Conservation (phyloP, 164 flowering plant genomes). For the Cinnamomum chago region DNA sequence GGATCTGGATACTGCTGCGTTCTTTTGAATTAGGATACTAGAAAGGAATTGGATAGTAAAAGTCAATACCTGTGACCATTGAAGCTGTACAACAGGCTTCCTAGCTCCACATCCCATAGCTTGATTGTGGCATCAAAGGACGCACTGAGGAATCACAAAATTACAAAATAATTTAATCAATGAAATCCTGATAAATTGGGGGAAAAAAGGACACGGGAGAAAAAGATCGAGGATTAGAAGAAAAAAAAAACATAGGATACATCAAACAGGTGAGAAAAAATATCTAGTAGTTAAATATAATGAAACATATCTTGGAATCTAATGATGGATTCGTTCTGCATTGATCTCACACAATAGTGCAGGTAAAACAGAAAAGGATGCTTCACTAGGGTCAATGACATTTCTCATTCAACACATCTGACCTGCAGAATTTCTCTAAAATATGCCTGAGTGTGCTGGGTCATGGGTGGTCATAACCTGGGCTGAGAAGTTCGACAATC, state of each 20-base stretch:
- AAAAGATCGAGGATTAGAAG: neutral
- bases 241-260: neutral
- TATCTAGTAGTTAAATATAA: too few relatives aligned
- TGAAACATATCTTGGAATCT: too few relatives aligned
- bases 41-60: neutral
- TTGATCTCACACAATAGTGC: too few relatives aligned
- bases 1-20: too few relatives aligned
- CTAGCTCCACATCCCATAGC: slow-evolving; percentile 83
- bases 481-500: too few relatives aligned
- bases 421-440: too few relatives aligned
- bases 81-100: slow-evolving; percentile 58
- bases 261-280: neutral
- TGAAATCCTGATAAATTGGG: neutral
- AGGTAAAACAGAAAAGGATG: too few relatives aligned
- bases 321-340: too few relatives aligned
- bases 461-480: too few relatives aligned
- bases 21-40: neutral
- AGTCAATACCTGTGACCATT: slow-evolving; percentile 69
- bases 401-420: too few relatives aligned
- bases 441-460: too few relatives aligned
- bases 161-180: neutral
- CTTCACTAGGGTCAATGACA: too few relatives aligned
- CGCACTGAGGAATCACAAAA: slow-evolving; percentile 46
- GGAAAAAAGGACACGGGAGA: neutral
- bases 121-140: slow-evolving; percentile 94